A percentile compares a stretch with the other conserved stretches of the same genome.
Evolutionary conservation across 2,329 filamentous ascomycete genomes (phyloP).

Genomic region (Colletotrichum liaoningense): DNA sequence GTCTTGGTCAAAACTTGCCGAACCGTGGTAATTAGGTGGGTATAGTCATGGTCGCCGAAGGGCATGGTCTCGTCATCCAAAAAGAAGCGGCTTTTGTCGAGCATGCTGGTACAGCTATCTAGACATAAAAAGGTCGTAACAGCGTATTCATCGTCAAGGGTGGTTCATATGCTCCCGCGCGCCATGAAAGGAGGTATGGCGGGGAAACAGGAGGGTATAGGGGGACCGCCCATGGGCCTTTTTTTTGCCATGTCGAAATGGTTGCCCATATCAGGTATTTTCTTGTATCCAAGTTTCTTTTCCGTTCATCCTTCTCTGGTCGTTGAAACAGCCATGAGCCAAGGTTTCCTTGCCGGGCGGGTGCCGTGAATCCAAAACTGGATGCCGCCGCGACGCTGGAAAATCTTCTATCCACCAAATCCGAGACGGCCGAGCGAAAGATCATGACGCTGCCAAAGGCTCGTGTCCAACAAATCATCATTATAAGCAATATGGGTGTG

Average conservation of each 20-base stretch:
- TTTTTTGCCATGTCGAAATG: conserved; percentile 50
- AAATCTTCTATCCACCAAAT: conserved; percentile 51
- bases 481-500: conserved; percentile 50
- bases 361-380: conserved; percentile 26
- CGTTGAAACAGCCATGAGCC: conserved; percentile 40
- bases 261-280: conserved; percentile 54
- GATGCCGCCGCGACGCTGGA: conserved; percentile 36
- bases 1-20: conserved; percentile 18
- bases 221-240: conserved; percentile 44
- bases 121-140: conserved; percentile 58
- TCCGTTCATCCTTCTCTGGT: conserved; percentile 49
- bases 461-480: conserved; percentile 44
- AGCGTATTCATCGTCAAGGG: conserved; percentile 57
- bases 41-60: conserved; percentile 52
- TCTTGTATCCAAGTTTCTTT: conserved; percentile 54
- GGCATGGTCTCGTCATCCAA: conserved; percentile 39
- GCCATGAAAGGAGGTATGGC: conserved; percentile 34
- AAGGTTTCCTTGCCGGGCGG: conserved; percentile 30
- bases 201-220: conserved; percentile 40
- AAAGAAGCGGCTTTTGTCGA: conserved; percentile 35
- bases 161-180: conserved; percentile 36
- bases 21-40: conserved; percentile 49
- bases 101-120: conserved; percentile 53
- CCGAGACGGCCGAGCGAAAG: conserved; percentile 35
- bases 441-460: conserved; percentile 36